phyloP scores from a whole-genome alignment of 305 asterid genomes.

The Fraxinus nigra region DNA sequence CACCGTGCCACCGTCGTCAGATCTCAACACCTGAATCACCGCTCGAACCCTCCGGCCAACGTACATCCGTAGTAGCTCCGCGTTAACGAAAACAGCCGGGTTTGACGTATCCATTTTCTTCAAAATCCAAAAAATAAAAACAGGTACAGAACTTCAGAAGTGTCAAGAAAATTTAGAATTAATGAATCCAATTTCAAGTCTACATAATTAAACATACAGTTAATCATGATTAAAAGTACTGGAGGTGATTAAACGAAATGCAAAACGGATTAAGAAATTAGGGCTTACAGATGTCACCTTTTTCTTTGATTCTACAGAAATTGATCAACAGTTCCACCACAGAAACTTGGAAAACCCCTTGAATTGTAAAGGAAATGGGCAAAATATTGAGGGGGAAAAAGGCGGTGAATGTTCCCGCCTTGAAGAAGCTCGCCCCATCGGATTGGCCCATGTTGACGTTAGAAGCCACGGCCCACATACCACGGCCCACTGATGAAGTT shows the following conservation, averaged over 20 bases:
- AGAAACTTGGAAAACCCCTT: conserved; percentile 8
- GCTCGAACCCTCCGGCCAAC: conserved; percentile 83
- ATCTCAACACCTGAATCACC: conserved; percentile 70
- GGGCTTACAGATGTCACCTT: conserved; percentile 14
- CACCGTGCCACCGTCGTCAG: conserved; percentile 67
- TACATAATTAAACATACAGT: not conserved
- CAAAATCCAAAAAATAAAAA: not conserved
- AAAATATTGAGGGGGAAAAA: not conserved
- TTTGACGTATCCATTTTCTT: conserved; percentile 74
- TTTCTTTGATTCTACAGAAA: not conserved
- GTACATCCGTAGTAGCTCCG: conserved; percentile 63
- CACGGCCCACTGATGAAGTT: not conserved
- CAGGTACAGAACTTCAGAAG: not conserved
- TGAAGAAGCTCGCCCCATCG: not conserved
- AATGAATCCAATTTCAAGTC: conserved; percentile 9
- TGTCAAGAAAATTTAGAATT: not conserved
- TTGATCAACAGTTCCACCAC: not conserved
- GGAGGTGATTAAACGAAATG: not conserved
- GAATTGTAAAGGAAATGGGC: not conserved
- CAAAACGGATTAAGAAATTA: not conserved
- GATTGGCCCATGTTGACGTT: not conserved
- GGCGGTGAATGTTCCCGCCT: conserved; percentile 59
- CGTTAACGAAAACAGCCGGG: conserved; percentile 87
- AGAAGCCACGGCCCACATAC: not conserved
- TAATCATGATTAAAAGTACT: not conserved